These are phyloP conservation scores for Blastobotrys proliferans DNA, from an alignment of 1,139 yeast genomes.

Conservation along the genomic window DNA sequence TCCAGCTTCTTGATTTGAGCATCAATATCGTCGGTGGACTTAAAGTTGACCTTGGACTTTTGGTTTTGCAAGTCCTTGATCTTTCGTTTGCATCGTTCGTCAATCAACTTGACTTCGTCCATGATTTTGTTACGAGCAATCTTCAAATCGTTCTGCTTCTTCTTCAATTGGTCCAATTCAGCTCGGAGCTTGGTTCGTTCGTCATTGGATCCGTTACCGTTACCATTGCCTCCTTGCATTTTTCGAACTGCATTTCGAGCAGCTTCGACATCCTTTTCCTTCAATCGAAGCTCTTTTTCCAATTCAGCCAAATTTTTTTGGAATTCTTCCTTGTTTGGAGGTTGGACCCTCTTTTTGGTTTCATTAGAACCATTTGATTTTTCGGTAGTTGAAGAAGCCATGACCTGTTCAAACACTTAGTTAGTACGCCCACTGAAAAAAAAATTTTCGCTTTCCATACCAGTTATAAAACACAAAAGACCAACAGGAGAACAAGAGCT, in stretches of 20 bases:
- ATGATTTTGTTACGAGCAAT: slow-evolving; percentile 61
- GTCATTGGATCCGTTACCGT: slow-evolving; percentile 31
- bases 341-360: slow-evolving; percentile 26
- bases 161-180: slow-evolving; percentile 53
- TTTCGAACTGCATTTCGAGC: slow-evolving; percentile 26
- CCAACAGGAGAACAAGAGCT: background rate
- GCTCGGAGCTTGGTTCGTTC: slow-evolving; percentile 62
- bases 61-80: slow-evolving; percentile 68
- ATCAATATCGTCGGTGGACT: slow-evolving; percentile 75
- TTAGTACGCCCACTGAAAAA: background rate
- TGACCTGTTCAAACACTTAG: too few relatives aligned
- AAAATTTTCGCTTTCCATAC: background rate
- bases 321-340: slow-evolving; percentile 43
- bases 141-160: slow-evolving; percentile 68
- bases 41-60: slow-evolving; percentile 66
- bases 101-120: slow-evolving; percentile 71
- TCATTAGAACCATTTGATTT: slow-evolving; percentile 1
- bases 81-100: slow-evolving; percentile 70
- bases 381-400: slow-evolving; percentile 8
- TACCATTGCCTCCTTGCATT: slow-evolving; percentile 23
- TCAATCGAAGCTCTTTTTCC: slow-evolving; percentile 64
- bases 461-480: background rate
- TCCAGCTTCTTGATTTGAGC: slow-evolving; percentile 67
- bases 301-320: slow-evolving; percentile 63
- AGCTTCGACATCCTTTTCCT: slow-evolving; percentile 46